Base-by-base conservation (phyloP, 352 stramenopile genomes). In the Phytophthora rubi region DNA sequence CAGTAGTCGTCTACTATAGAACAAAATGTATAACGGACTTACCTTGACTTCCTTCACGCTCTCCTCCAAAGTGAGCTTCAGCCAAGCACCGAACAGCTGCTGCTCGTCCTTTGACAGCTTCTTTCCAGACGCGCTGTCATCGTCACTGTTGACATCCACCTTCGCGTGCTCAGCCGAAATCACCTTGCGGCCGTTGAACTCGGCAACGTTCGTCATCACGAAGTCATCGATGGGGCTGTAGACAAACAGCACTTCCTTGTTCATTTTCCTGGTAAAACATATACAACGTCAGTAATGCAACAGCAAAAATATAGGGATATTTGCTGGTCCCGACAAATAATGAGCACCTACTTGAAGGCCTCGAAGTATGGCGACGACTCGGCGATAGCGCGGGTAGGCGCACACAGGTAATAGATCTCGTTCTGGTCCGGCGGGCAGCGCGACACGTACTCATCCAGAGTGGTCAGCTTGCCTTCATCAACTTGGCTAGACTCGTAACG, bases 191-290 rank as follows among this genome's bases (percentile, higher is more conserved):
- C 94, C 96, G 78, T 99, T 97, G 73, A 99, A 99, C 65, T 96
- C 90, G 53, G 85, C 94, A 53, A 99, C 81, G 79, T 99, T 99
- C 37, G 92, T 97, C 97, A 99, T 99, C 51, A 99, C 98, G 70
- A 99, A 99, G 76, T 99, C 98, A 70, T 99, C 98, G 65, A 99
- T 99, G 6, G 97, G 86, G 70, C 93, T 97, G 83, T 99, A 99
- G 51, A 99, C 85, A 67, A 99, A 99, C 49, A 99, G 76, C 49
- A 99, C 98, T 70, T 99, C 93, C 76, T 94, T 95, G 75, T 95
- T 95, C 59, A 85, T 83, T 75, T 95, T 94, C 72, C 88, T 95
- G 39, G 15, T 53, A n/a, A n/a, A n/a, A n/a, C n/a, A n/a, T 15
- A 56, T 16, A 63, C 2, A 39, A 53, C 6, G 12, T 51, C 1